phyloP scores from a whole-genome alignment of 2,329 filamentous ascomycete species.

The Monosporascus sp. region DNA sequence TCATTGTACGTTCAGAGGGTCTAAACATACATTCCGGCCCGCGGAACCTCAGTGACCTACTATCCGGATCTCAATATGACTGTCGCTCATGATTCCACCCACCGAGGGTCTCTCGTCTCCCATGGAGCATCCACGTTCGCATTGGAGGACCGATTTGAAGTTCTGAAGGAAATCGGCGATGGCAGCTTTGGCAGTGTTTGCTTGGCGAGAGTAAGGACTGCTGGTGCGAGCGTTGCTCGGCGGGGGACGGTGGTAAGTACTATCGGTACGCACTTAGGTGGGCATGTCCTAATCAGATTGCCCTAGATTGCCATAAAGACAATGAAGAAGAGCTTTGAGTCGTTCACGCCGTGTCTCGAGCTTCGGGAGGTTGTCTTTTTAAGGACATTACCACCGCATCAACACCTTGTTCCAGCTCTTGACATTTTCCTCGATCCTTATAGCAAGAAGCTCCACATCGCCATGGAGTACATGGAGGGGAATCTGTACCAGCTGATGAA shows the following conservation, averaged over 20 bases:
- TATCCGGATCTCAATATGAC: slow-evolving; percentile 56
- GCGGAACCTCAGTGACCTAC: slow-evolving; percentile 7
- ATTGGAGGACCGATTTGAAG: slow-evolving; percentile 91
- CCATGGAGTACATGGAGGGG: slow-evolving; percentile 99
- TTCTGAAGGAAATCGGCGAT: slow-evolving; percentile 97
- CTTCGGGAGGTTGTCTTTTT: slow-evolving; percentile 96
- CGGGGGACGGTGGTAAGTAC: slow-evolving; percentile 82
- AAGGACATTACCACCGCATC: slow-evolving; percentile 78
- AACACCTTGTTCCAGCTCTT: slow-evolving; percentile 90
- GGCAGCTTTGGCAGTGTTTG: slow-evolving; percentile 97
- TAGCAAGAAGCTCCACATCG: slow-evolving; percentile 93
- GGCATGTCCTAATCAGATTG: slow-evolving; percentile 5
- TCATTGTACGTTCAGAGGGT: slow-evolving; percentile 14
- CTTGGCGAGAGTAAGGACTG: slow-evolving; percentile 83
- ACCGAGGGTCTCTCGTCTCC: slow-evolving; percentile 57
- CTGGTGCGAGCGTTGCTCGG: slow-evolving; percentile 81
- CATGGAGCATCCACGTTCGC: slow-evolving; percentile 43
- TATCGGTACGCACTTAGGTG: slow-evolving; percentile 1
- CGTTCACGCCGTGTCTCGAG: slow-evolving; percentile 82
- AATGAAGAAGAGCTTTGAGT: slow-evolving; percentile 99
- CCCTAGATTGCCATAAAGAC: slow-evolving; percentile 94
- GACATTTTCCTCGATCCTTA: slow-evolving; percentile 98
- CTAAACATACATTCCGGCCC: slow-evolving; percentile 1
- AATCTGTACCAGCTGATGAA: slow-evolving; percentile 99
- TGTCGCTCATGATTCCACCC: slow-evolving; percentile 66